These are phyloP conservation scores for Gossypium aridum DNA, from an alignment of 441 rosid genomes.

Conservation along the genomic window DNA sequence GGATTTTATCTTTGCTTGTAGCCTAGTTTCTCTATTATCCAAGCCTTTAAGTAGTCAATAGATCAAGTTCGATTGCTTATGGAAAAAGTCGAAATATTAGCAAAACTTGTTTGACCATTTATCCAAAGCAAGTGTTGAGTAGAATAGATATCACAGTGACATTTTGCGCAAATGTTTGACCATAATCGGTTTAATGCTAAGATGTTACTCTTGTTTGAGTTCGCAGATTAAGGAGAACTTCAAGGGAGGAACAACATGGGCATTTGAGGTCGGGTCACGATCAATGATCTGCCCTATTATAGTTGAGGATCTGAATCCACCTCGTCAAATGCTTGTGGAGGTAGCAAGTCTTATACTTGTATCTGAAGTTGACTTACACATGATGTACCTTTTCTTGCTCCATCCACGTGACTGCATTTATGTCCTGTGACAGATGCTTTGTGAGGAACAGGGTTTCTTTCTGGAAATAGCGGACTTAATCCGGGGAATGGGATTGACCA, in stretches of 20 bases:
- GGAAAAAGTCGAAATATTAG: not conserved
- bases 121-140: not conserved
- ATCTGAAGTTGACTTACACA: conserved; percentile 7
- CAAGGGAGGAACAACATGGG: conserved; percentile 94
- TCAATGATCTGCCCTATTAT: conserved; percentile 83
- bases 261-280: conserved; percentile 84
- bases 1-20: not conserved
- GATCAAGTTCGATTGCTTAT: not conserved
- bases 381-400: conserved; percentile 1
- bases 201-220: conserved; percentile 10
- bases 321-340: conserved; percentile 92
- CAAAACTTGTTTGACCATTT: not conserved
- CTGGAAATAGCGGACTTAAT: conserved; percentile 86
- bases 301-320: conserved; percentile 82
- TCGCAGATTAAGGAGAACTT: conserved; percentile 60
- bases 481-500: conserved; percentile 80
- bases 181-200: not conserved
- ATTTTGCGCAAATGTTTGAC: not conserved
- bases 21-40: not conserved
- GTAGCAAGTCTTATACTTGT: conserved; percentile 27
- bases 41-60: not conserved
- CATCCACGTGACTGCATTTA: not conserved
- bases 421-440: conserved; percentile 61
- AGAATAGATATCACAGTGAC: not conserved
- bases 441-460: conserved; percentile 85